Evolutionary conservation across 257 asterid genomes (phyloP).

Genomic region (Parsonsia alboflavescens): DNA sequence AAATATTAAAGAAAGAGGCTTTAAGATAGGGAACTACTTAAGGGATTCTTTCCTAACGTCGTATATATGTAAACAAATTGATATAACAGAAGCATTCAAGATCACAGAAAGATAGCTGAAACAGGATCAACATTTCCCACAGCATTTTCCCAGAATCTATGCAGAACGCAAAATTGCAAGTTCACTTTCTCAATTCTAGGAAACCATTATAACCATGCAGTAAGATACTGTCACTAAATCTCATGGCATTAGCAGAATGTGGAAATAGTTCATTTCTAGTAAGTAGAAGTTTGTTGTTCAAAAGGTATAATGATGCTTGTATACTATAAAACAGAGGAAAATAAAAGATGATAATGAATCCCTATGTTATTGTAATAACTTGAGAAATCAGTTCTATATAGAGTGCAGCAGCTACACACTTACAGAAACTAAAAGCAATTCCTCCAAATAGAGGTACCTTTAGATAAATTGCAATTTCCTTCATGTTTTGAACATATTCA

Average conservation of each 20-base stretch:
- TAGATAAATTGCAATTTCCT: slow-evolving; percentile 44
- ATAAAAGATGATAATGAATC: not conserved
- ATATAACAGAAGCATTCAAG: not conserved
- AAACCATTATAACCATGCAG: too few relatives aligned
- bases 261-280: too few relatives aligned
- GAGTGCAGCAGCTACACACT: not conserved
- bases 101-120: not conserved
- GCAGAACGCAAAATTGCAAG: too few relatives aligned
- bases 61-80: too few relatives aligned
- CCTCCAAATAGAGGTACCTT: slow-evolving; percentile 14
- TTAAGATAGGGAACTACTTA: not conserved
- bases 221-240: too few relatives aligned
- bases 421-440: not conserved
- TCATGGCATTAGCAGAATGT: too few relatives aligned
- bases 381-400: not conserved
- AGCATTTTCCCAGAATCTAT: too few relatives aligned
- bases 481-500: slow-evolving; percentile 82
- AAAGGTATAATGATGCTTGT: too few relatives aligned
- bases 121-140: not conserved
- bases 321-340: too few relatives aligned
- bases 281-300: too few relatives aligned
- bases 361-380: too few relatives aligned
- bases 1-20: not conserved
- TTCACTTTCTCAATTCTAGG: too few relatives aligned
- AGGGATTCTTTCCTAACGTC: not conserved